phyloP scores from a whole-genome alignment of 2,329 filamentous ascomycete genomes.

The Pseudogymnoascus sp. region DNA sequence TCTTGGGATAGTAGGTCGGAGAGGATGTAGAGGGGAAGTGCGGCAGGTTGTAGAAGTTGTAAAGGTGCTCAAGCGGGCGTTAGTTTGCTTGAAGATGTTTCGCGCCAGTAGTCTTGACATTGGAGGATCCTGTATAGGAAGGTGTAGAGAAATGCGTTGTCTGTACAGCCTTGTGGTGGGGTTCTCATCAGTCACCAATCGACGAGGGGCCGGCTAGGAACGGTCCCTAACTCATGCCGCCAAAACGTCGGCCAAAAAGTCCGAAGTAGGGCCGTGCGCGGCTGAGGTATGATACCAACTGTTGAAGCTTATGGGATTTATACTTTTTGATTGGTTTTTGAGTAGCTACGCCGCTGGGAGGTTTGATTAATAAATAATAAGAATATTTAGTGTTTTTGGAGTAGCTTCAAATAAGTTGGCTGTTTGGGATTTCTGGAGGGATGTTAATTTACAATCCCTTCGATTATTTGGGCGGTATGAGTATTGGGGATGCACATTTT shows the following conservation, averaged over 20 bases:
- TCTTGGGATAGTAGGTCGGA: background rate
- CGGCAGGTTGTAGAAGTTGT: background rate
- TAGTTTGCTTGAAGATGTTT: conserved; percentile 11
- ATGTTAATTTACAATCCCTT: background rate
- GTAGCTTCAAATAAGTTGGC: background rate
- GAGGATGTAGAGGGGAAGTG: background rate
- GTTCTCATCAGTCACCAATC: conserved; percentile 1
- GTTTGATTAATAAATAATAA: background rate
- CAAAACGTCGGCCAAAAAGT: background rate
- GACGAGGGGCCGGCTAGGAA: conserved; percentile 1
- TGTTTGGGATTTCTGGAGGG: background rate
- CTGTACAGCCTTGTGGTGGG: conserved; percentile 7
- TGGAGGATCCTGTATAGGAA: conserved; percentile 8
- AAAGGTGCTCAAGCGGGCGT: conserved; percentile 3
- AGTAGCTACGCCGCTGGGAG: background rate
- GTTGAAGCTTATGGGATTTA: background rate
- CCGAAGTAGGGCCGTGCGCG: conserved; percentile 4
- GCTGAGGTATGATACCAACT: background rate
- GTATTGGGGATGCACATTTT: background rate
- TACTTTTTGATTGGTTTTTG: background rate
- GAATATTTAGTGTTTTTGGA: background rate
- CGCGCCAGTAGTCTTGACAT: conserved; percentile 9
- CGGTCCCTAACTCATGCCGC: background rate
- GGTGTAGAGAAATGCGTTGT: conserved; percentile 7
- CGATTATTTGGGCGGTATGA: background rate